Evolutionary conservation across 768 basidiomycete genomes (phyloP).

Genomic region (Udeniomyces megalosporus): DNA sequence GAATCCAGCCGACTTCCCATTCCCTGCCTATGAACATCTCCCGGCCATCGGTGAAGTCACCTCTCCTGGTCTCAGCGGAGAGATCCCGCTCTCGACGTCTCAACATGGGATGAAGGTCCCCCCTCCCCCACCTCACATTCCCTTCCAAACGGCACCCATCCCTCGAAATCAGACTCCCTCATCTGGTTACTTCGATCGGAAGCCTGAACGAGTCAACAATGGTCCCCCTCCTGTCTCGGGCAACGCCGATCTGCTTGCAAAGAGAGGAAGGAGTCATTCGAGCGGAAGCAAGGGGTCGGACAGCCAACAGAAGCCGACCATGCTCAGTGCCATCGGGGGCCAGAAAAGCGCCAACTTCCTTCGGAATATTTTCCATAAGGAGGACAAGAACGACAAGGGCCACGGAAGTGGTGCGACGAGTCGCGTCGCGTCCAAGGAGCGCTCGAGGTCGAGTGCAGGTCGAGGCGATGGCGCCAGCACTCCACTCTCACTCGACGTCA

Average conservation of each 20-base stretch:
- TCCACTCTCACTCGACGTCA: conserved; percentile 19
- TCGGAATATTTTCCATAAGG: conserved; percentile 24
- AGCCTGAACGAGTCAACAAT: too few species aligned
- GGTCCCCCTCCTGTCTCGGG: not conserved
- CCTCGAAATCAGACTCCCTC: not conserved
- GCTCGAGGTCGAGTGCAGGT: conserved; percentile 17
- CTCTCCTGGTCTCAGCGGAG: not conserved
- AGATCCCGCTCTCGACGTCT: not conserved
- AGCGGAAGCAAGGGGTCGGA: not conserved
- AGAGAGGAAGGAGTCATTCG: conserved; percentile 14
- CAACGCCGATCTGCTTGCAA: not conserved
- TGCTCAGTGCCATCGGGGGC: conserved; percentile 22
- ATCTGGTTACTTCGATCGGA: not conserved
- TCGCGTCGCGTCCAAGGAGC: conserved; percentile 8
- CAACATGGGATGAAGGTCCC: not conserved
- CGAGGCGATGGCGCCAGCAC: conserved; percentile 16
- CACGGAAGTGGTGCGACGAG: conserved; percentile 15
- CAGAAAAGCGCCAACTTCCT: conserved; percentile 21
- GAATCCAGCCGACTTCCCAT: conserved; percentile 8
- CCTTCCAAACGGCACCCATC: not conserved
- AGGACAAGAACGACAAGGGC: conserved; percentile 11
- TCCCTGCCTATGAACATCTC: conserved; percentile 14
- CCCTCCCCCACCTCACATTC: not conserved
- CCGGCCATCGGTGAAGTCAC: conserved; percentile 2
- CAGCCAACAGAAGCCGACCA: conserved; percentile 19